Base-by-base conservation (phyloP, 345 rosid species). In the Streptanthus diversifolius region DNA sequence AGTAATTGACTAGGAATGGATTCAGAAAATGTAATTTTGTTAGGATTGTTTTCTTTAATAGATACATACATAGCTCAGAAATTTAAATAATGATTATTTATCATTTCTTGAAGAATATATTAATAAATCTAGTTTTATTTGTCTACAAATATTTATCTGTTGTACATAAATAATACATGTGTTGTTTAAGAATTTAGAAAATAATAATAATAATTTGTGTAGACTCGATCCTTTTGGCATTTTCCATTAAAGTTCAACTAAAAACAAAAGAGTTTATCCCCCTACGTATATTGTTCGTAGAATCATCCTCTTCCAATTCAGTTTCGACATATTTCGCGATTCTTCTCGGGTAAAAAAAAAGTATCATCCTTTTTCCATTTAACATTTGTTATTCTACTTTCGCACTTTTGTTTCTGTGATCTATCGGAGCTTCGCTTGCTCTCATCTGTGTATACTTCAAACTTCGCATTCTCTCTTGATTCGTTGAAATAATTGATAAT, bases 141-240 rank as follows among this genome's bases (percentile, higher is more conserved):
- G n/a, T 39, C 43, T 39, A 29, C 22, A 24, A 24, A 12, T 5
- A 52, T 12, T 27, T 27, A 12, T 39, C 5, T 14, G 14, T 40
- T 14, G 47, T n/a, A n/a, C n/a, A n/a, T n/a, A n/a, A n/a, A n/a
- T n/a, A n/a, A n/a, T n/a, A n/a, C n/a, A n/a, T n/a, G n/a, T n/a
- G n/a, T 41, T n/a, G 19, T 41, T 41, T 14, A 8, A 19, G 14
- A 18, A 18, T 18, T 21, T 1, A 4, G 14, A 48, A 49, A 25
- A 5, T 14, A 2, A 15, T 52, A 8, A 4, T 9, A 30, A 30
- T 56, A n/a, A n/a, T 5, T 17, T 3, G 15, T 6, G 12, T 19
- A 29, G 63, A 63, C 63, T 63, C 24, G 47, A 55, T 73, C 57
- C 58, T 64, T 44, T 65, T 63, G 70, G 71, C 56, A 63, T 30